Percentiles rank a stretch among this genome's conserved stretches.
phyloP scores from a whole-genome alignment of 1,139 yeast species.

The Yamadazyma aaseri region DNA sequence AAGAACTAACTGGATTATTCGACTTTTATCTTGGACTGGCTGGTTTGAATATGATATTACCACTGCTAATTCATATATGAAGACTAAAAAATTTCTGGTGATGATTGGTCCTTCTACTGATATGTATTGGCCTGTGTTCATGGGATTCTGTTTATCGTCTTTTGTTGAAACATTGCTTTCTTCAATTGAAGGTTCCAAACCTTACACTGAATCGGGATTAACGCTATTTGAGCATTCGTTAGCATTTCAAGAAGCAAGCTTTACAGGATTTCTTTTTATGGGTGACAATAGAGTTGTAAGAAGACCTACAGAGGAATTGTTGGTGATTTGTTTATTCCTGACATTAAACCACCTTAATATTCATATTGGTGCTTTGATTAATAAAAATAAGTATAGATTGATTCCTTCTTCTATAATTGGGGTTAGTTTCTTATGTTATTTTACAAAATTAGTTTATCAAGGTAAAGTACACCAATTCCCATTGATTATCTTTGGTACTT shows the following conservation, averaged over 20 bases:
- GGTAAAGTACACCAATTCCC: conserved; percentile 43
- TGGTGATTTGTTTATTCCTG: conserved; percentile 52
- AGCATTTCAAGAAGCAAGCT: conserved; percentile 69
- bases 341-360: conserved; percentile 53
- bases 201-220: conserved; percentile 65
- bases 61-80: conserved; percentile 32
- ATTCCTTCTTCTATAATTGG: conserved; percentile 64
- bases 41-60: conserved; percentile 37
- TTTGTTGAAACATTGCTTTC: conserved; percentile 70
- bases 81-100: conserved; percentile 30
- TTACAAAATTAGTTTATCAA: conserved; percentile 38
- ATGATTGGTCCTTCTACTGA: conserved; percentile 53
- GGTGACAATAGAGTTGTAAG: conserved; percentile 22
- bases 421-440: conserved; percentile 45
- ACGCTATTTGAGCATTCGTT: conserved; percentile 73
- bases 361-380: conserved; percentile 57
- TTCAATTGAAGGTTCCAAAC: conserved; percentile 56
- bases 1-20: conserved; percentile 18
- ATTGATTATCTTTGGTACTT: conserved; percentile 51
- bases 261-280: conserved; percentile 33
- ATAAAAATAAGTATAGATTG: conserved; percentile 53
- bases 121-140: conserved; percentile 63
- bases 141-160: conserved; percentile 61
- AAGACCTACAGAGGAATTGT: conserved; percentile 53
- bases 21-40: conserved; percentile 18